Percentiles rank a stretch among this genome's conserved stretches.
phyloP scores from a whole-genome alignment of 2,329 filamentous ascomycete species.

The Stagonosporopsis vannaccii region DNA sequence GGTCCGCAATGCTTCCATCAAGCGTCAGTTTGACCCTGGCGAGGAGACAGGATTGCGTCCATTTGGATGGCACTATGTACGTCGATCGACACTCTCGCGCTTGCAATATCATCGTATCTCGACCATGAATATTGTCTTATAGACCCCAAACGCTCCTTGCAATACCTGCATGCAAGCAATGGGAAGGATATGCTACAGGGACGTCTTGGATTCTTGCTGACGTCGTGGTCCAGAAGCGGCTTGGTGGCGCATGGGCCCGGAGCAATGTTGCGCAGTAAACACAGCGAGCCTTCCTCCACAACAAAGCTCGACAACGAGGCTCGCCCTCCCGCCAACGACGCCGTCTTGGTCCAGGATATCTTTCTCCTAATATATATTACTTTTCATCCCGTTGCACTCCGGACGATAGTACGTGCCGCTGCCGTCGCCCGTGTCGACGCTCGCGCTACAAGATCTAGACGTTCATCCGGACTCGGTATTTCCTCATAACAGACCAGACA shows the following conservation, averaged over 20 bases:
- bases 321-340: conserved; percentile 26
- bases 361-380: conserved; percentile 23
- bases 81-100: neutral
- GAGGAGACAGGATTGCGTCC: neutral
- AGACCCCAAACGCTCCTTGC: no score
- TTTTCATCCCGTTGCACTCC: conserved; percentile 17
- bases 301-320: conserved; percentile 32
- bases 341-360: conserved; percentile 28
- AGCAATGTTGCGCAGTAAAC: conserved; percentile 12
- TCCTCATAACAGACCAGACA: conserved; percentile 26
- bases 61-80: neutral
- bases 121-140: neutral
- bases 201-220: neutral
- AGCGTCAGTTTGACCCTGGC: neutral
- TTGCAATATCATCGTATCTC: neutral
- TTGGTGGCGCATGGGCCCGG: neutral
- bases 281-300: conserved; percentile 28
- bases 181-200: neutral
- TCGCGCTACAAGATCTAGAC: conserved; percentile 3
- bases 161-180: neutral
- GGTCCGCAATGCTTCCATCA: neutral
- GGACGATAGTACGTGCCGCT: conserved; percentile 17
- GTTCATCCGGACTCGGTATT: conserved; percentile 1
- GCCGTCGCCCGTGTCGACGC: conserved; percentile 13
- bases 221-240: neutral